Conservation (phyloP, 2,329 filamentous ascomycete species). For the Ophiocordyceps robertsii region DNA sequence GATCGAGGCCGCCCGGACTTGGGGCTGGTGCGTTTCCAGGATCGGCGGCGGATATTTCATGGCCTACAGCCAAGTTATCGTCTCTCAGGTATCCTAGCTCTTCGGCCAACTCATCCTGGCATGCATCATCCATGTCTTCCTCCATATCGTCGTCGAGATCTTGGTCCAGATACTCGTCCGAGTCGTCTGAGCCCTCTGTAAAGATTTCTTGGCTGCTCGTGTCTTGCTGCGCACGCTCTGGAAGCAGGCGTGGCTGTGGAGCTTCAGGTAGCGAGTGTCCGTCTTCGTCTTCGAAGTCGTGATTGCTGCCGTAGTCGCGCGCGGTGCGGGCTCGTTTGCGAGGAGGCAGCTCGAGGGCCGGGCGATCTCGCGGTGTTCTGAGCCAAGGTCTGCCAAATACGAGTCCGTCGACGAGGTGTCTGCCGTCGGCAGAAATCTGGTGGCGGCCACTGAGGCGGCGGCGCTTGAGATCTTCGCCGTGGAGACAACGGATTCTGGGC, state of each 20-base stretch:
- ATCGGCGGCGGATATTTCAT: constrained; percentile 7
- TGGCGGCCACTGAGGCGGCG: constrained; percentile 62
- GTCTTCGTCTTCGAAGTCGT: constrained; percentile 24
- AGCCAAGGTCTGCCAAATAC: constrained; percentile 67
- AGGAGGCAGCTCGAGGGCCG: constrained; percentile 57
- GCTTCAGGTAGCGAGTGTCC: constrained; percentile 16
- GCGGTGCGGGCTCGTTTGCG: constrained; percentile 51
- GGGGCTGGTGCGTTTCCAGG: background rate
- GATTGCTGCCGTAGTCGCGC: constrained; percentile 22
- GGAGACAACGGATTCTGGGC: constrained; percentile 61
- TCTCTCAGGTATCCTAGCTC: constrained; percentile 29
- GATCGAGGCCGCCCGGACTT: constrained; percentile 1
- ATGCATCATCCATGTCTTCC: constrained; percentile 4
- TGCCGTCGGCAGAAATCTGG: constrained; percentile 69
- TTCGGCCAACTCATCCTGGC: constrained; percentile 12
- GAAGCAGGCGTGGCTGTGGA: constrained; percentile 12
- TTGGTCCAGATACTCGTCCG: constrained; percentile 7
- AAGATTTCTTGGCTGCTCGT: too few species aligned
- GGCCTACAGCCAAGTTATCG: constrained; percentile 20
- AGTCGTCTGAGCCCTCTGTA: background rate
- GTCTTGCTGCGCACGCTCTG: constrained; percentile 5
- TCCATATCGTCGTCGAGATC: constrained; percentile 24
- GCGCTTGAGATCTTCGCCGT: constrained; percentile 59
- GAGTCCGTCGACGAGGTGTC: constrained; percentile 72
- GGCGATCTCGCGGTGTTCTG: constrained; percentile 44